Conservation (phyloP, 441 rosid species). For the Aquilaria agallochum region DNA sequence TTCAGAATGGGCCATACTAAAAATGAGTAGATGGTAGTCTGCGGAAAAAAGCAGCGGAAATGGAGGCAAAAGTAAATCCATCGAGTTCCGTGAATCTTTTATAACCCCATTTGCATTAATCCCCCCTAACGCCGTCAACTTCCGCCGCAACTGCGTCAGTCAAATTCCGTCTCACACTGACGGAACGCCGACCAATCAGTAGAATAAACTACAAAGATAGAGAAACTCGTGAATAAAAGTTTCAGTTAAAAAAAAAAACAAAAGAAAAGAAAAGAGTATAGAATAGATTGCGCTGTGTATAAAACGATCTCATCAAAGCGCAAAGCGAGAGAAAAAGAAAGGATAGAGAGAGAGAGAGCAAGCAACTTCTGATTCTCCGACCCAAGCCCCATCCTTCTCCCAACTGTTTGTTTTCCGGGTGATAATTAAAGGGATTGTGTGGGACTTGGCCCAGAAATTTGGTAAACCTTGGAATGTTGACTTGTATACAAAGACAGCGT, state of each 20-base stretch:
- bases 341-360: neutral
- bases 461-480: no score
- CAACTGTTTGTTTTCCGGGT: conserved; percentile 6
- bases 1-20: conserved; percentile 35
- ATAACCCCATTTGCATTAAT: conserved; percentile 3
- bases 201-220: conserved; percentile 7
- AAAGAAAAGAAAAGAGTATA: conserved; percentile 5
- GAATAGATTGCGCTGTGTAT: conserved; percentile 18
- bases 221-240: neutral
- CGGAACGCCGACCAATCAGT: conserved; percentile 10
- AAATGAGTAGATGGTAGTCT: no score
- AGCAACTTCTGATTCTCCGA: conserved; percentile 14
- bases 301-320: conserved; percentile 26
- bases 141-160: conserved; percentile 38
- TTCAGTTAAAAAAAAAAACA: neutral
- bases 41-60: neutral
- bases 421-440: no score
- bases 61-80: conserved; percentile 15
- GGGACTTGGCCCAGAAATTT: no score
- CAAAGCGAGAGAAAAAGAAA: conserved; percentile 8
- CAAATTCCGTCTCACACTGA: conserved; percentile 29
- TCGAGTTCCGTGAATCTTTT: conserved; percentile 24
- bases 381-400: conserved; percentile 19
- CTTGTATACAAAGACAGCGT: no score
- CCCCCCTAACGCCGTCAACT: conserved; percentile 32